These are phyloP conservation scores for Microbotryum saponariae DNA, from an alignment of 1,284 basidiomycete genomes.

Conservation along the genomic window DNA sequence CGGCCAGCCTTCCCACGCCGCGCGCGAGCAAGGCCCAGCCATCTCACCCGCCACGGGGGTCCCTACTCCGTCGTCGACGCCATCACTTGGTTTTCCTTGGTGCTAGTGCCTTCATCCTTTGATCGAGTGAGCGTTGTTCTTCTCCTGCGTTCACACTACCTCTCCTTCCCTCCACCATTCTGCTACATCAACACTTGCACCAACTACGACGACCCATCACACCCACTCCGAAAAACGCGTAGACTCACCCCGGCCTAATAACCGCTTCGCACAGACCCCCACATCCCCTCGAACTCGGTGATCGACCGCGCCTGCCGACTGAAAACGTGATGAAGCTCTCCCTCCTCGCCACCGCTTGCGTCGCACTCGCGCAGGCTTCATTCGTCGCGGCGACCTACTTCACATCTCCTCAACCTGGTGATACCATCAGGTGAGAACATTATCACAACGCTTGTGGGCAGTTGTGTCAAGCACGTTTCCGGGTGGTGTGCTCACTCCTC, in stretches of 20 bases:
- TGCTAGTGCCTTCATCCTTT: too few relatives aligned
- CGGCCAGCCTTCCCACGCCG: too few relatives aligned
- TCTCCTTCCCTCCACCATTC: too few relatives aligned
- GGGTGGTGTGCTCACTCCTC: too few relatives aligned
- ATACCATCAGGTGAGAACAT: conserved; percentile 9
- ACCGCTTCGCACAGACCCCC: background rate
- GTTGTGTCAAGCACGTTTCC: too few relatives aligned
- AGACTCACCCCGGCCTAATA: background rate
- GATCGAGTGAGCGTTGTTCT: too few relatives aligned
- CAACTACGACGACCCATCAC: background rate
- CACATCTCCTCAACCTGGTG: conserved; percentile 18
- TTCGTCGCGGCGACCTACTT: conserved; percentile 25
- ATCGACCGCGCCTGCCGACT: background rate
- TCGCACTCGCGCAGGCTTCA: background rate
- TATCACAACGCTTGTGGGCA: background rate
- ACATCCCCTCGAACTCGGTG: background rate
- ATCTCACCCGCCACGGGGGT: too few relatives aligned
- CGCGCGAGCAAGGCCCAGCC: too few relatives aligned
- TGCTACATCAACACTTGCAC: too few relatives aligned
- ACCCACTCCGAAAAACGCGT: background rate
- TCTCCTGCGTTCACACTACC: too few relatives aligned
- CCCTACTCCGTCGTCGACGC: too few relatives aligned
- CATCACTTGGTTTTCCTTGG: too few relatives aligned
- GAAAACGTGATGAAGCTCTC: background rate
- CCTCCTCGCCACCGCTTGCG: background rate